A percentile compares a stretch with the other conserved stretches of the same genome.
Evolutionary conservation across 2,329 filamentous ascomycete genomes (phyloP).

Genomic region (Talaromyces rugulosus): DNA sequence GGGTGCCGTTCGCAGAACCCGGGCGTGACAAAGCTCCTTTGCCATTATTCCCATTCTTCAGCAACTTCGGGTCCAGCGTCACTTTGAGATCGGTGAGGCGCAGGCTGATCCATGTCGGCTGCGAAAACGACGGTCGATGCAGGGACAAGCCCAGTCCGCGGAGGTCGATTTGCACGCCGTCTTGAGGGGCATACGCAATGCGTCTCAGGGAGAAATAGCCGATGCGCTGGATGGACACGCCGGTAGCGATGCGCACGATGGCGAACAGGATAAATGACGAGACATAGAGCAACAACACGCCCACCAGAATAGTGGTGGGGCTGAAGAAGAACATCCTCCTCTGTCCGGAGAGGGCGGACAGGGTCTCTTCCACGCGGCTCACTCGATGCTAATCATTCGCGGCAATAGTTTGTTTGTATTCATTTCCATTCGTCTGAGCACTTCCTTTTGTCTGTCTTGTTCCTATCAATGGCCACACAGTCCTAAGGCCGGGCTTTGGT

Average conservation of each 20-base stretch:
- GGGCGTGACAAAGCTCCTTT: constrained; percentile 12
- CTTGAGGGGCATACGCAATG: constrained; percentile 81
- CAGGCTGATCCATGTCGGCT: constrained; percentile 93
- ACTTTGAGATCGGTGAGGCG: constrained; percentile 81
- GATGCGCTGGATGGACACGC: constrained; percentile 90
- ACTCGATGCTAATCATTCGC: constrained; percentile 7
- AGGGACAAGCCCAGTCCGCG: constrained; percentile 81
- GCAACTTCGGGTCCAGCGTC: constrained; percentile 69
- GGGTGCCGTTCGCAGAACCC: constrained; percentile 6
- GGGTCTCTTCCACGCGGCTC: constrained; percentile 2
- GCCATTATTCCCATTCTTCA: constrained; percentile 37
- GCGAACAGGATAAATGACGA: constrained; percentile 92
- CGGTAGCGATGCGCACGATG: constrained; percentile 84
- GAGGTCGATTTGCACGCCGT: constrained; percentile 86
- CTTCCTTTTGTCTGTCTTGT: neutral
- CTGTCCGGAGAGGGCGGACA: neutral
- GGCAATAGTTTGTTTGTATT: neutral
- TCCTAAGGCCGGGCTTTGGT: neutral
- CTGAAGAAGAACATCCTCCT: constrained; percentile 40
- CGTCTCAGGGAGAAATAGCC: constrained; percentile 89
- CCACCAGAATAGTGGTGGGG: constrained; percentile 80
- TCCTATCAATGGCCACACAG: neutral
- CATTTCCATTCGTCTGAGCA: neutral
- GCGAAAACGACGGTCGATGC: constrained; percentile 91
- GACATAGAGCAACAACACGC: constrained; percentile 81